Conservation (phyloP, 225 moss, liverwort and hornwort species). For the Pleurozium schreberi region DNA sequence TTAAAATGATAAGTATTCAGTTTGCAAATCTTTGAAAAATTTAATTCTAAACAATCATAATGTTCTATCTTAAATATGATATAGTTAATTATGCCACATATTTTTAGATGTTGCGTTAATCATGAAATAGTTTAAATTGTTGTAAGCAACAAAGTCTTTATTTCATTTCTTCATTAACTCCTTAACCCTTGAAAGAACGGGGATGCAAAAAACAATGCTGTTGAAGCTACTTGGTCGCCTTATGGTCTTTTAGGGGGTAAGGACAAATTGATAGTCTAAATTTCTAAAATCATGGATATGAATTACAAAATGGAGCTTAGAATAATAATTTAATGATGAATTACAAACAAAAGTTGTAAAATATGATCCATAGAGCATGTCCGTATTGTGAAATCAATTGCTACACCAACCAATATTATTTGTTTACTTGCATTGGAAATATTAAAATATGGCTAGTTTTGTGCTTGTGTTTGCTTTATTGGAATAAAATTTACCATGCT, state of each 20-base stretch:
- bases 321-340: background rate
- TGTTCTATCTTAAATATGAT: background rate
- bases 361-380: background rate
- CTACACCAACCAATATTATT: too few relatives aligned
- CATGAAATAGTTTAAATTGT: background rate
- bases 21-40: too few relatives aligned
- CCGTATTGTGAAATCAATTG: background rate
- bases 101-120: background rate
- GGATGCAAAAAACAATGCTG: too few relatives aligned
- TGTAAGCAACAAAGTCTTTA: background rate
- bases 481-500: too few relatives aligned
- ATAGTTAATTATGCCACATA: background rate
- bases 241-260: too few relatives aligned
- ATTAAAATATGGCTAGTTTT: too few relatives aligned
- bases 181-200: background rate
- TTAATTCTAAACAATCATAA: background rate
- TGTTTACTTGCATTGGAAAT: too few relatives aligned
- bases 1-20: background rate
- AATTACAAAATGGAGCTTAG: background rate
- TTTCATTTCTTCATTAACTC: background rate
- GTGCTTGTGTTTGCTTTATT: too few relatives aligned
- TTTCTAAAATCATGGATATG: background rate
- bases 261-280: background rate
- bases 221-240: too few relatives aligned
- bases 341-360: background rate